Evolutionary conservation across 2,329 filamentous ascomycete genomes (phyloP).

Genomic region (Scorias spongiosa): DNA sequence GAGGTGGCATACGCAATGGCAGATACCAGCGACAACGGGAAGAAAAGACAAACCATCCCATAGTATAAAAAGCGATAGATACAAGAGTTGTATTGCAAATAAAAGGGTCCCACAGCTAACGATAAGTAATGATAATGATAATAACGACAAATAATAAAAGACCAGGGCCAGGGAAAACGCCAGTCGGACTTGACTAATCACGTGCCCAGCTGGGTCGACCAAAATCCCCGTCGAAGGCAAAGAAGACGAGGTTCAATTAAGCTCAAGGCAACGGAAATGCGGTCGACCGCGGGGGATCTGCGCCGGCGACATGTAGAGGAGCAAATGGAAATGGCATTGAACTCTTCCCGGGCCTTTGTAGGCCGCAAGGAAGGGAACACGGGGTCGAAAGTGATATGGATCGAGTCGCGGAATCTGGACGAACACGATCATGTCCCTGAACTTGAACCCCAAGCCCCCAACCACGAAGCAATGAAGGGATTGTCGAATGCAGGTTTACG

Average conservation of each 20-base stretch:
- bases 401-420: background rate
- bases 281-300: conserved; percentile 2
- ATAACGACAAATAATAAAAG: too few relatives aligned
- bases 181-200: background rate
- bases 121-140: too few relatives aligned
- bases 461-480: background rate
- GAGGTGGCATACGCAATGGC: too few relatives aligned
- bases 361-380: background rate
- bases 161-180: too few relatives aligned
- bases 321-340: background rate
- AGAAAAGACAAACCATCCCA: too few relatives aligned
- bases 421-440: background rate
- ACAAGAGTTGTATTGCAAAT: too few relatives aligned
- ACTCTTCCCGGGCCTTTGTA: background rate
- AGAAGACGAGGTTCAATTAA: conserved; percentile 3
- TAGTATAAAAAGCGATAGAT: too few relatives aligned
- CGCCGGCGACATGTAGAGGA: background rate
- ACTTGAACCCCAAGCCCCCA: background rate
- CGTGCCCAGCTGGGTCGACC: background rate
- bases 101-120: too few relatives aligned
- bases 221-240: too few relatives aligned
- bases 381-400: background rate
- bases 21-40: too few relatives aligned
- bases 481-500: background rate
- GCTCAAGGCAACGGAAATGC: conserved; percentile 2